These are phyloP conservation scores for Hymenochaete sp. DNA, from an alignment of 1,284 basidiomycete species.

Conservation along the genomic window DNA sequence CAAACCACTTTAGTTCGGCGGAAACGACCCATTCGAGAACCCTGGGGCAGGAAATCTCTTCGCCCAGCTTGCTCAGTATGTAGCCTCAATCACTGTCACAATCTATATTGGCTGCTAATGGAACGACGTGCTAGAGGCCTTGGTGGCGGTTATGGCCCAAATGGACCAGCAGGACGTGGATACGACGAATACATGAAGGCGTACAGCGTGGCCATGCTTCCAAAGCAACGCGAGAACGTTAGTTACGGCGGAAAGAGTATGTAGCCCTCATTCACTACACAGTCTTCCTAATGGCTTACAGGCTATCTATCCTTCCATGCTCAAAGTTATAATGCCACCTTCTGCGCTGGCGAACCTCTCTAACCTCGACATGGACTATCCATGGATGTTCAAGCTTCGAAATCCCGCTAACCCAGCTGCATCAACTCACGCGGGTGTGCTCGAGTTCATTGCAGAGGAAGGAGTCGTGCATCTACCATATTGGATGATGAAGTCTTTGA, in stretches of 20 bases:
- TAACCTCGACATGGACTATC: conserved; percentile 81
- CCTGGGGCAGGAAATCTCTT: conserved; percentile 44
- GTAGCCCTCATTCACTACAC: conserved; percentile 29
- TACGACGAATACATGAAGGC: conserved; percentile 82
- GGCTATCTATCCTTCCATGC: conserved; percentile 4
- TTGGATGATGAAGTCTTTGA: conserved; percentile 99
- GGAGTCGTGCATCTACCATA: conserved; percentile 93
- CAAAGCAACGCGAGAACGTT: conserved; percentile 75
- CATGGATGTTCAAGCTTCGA: conserved; percentile 94
- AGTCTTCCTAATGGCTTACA: conserved; percentile 11
- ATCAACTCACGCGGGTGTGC: conserved; percentile 91
- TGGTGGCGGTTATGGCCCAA: conserved; percentile 39
- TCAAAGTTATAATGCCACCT: conserved; percentile 90
- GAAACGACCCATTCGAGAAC: conserved; percentile 40
- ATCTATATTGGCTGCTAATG: not conserved
- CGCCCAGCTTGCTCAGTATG: conserved; percentile 54
- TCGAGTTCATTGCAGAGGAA: conserved; percentile 98
- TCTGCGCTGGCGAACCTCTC: conserved; percentile 88
- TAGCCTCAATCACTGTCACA: conserved; percentile 14
- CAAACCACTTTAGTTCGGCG: conserved; percentile 37
- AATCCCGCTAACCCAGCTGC: conserved; percentile 83
- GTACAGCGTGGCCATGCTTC: conserved; percentile 81
- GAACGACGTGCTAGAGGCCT: conserved; percentile 37
- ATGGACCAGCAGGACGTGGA: conserved; percentile 44
- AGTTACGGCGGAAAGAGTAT: conserved; percentile 97